Conservation (phyloP, 345 rosid genomes). For the Draba incana region DNA sequence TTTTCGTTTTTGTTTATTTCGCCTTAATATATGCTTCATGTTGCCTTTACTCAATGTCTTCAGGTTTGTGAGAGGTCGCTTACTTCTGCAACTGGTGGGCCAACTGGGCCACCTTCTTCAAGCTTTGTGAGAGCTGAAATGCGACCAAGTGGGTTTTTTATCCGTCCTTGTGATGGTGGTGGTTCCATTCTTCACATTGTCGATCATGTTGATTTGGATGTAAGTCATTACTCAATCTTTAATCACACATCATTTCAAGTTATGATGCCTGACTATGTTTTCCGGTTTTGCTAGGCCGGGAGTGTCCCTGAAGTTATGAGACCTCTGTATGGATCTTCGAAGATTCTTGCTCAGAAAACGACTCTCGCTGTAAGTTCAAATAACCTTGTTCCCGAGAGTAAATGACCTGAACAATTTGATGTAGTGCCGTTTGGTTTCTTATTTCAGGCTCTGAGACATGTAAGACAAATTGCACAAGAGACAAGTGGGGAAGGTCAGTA, state of each 20-base stretch:
- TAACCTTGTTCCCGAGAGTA: background rate
- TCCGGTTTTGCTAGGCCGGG: constrained; percentile 56
- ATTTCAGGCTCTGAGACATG: constrained; percentile 78
- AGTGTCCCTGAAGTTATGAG: constrained; percentile 95
- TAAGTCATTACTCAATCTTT: constrained; percentile 42
- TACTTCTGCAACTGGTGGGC: constrained; percentile 81
- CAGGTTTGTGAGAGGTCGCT: constrained; percentile 96
- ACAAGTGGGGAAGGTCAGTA: constrained; percentile 90
- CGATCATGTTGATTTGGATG: constrained; percentile 95
- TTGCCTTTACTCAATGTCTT: constrained; percentile 19
- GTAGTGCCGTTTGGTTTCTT: background rate
- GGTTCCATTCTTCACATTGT: constrained; percentile 94
- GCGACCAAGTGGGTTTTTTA: constrained; percentile 90
- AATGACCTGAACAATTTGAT: background rate
- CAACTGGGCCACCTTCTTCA: constrained; percentile 73
- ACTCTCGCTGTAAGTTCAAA: constrained; percentile 73
- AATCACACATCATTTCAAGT: background rate
- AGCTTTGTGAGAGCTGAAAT: constrained; percentile 85
- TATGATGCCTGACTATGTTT: background rate
- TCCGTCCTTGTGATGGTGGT: constrained; percentile 96
- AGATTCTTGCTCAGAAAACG: constrained; percentile 93
- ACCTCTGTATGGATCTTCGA: constrained; percentile 93
- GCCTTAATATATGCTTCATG: background rate
- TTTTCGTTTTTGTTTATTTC: background rate
- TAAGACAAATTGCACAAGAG: constrained; percentile 91